A percentile compares a stretch with the other conserved stretches of the same genome.
Conservation (phyloP, 805 yeast species). For the Candida stauntonica region DNA sequence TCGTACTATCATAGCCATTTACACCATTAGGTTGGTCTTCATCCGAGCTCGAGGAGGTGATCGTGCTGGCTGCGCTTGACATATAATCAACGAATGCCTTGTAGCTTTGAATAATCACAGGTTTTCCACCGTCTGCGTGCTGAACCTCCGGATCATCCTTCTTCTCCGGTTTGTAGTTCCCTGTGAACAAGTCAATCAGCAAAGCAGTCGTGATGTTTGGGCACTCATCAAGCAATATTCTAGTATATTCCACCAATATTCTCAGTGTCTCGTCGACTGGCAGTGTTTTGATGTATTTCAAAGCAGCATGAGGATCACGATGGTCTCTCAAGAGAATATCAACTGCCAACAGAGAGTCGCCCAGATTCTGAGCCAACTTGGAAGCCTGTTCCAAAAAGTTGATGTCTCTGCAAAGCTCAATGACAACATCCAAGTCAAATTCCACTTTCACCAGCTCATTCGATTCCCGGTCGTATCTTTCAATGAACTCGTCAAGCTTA, state of each 20-base stretch:
- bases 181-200: constrained; percentile 84
- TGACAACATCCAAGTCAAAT: constrained; percentile 65
- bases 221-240: constrained; percentile 53
- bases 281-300: constrained; percentile 63
- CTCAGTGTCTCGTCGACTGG: constrained; percentile 74
- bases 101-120: constrained; percentile 43
- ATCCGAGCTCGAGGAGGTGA: constrained; percentile 17
- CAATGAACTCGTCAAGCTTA: constrained; percentile 54
- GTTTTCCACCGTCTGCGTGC: constrained; percentile 19
- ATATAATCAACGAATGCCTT: constrained; percentile 55
- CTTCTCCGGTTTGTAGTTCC: constrained; percentile 55
- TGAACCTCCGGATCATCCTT: constrained; percentile 16
- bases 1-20: no score
- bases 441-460: constrained; percentile 33
- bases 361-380: constrained; percentile 60
- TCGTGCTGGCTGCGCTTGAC: constrained; percentile 29
- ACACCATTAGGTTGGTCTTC: constrained; percentile 10
- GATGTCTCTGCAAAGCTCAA: constrained; percentile 68
- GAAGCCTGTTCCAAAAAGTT: constrained; percentile 66
- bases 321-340: constrained; percentile 69
- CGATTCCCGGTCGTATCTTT: constrained; percentile 35
- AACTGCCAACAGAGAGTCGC: constrained; percentile 71
- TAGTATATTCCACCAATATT: constrained; percentile 63
- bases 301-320: constrained; percentile 51
- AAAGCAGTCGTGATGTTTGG: constrained; percentile 83